Conservation (phyloP, 345 rosid species). For the Eucalyptus melliodora region DNA sequence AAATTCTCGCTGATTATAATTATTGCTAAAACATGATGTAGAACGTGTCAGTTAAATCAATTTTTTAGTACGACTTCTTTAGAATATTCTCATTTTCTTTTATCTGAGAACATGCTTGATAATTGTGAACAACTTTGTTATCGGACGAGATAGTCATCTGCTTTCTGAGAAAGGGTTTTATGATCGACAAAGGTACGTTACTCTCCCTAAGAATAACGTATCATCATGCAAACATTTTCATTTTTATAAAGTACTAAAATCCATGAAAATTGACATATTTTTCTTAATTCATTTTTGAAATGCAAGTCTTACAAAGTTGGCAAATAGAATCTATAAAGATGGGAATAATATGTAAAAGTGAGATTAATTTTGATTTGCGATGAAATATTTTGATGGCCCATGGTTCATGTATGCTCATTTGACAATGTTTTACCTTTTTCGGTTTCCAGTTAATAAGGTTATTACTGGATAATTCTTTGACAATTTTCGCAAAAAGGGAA, state of each 20-base stretch:
- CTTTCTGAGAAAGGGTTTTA: not conserved
- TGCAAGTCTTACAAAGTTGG: not conserved
- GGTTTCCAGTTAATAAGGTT: not conserved
- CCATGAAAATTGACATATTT: not conserved
- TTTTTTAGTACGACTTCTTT: not conserved
- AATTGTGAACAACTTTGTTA: not conserved
- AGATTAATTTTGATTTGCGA: not conserved
- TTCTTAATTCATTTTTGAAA: not conserved
- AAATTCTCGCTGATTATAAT: not conserved
- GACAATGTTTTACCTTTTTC: not conserved
- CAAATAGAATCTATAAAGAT: not conserved
- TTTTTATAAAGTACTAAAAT: not conserved
- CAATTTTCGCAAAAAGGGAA: not conserved
- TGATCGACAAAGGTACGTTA: not conserved
- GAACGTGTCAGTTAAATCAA: not conserved
- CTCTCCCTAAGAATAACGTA: not conserved
- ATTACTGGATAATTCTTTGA: not conserved
- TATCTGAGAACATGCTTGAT: not conserved
- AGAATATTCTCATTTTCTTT: not conserved
- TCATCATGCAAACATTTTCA: not conserved
- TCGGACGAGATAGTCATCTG: not conserved
- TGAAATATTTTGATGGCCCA: not conserved
- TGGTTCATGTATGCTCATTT: not conserved
- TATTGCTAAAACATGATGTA: not conserved
- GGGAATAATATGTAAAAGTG: not conserved